Evolutionary conservation across 2,329 filamentous ascomycete genomes (phyloP).

Genomic region (Xylaria arbuscula): DNA sequence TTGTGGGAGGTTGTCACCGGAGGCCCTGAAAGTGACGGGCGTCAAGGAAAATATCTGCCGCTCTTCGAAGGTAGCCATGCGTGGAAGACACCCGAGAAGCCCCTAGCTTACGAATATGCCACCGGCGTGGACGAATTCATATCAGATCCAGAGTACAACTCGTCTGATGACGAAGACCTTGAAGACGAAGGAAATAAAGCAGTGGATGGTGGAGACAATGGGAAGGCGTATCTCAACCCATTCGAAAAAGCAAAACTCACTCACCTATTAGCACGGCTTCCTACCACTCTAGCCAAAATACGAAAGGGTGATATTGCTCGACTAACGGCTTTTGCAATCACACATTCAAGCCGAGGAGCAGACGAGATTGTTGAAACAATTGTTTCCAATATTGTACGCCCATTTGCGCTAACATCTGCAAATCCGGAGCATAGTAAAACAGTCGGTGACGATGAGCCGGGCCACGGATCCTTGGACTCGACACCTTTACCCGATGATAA

Average conservation of each 20-base stretch:
- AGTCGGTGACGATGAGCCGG: slow-evolving; percentile 54
- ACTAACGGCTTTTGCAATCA: slow-evolving; percentile 88
- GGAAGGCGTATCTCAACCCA: slow-evolving; percentile 79
- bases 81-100: slow-evolving; percentile 80
- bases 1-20: slow-evolving; percentile 88
- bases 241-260: slow-evolving; percentile 85
- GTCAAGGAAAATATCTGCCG: slow-evolving; percentile 66
- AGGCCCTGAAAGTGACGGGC: slow-evolving; percentile 56
- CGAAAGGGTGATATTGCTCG: slow-evolving; percentile 88
- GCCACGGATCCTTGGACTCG: slow-evolving; percentile 52
- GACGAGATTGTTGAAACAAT: slow-evolving; percentile 94
- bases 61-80: slow-evolving; percentile 81
- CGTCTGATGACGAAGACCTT: slow-evolving; percentile 82
- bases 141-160: slow-evolving; percentile 86
- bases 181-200: slow-evolving; percentile 67
- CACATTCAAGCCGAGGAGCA: slow-evolving; percentile 83
- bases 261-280: slow-evolving; percentile 84
- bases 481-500: slow-evolving; percentile 55
- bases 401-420: slow-evolving; percentile 77
- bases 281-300: slow-evolving; percentile 77
- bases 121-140: slow-evolving; percentile 82
- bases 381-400: slow-evolving; percentile 81
- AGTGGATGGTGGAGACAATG: slow-evolving; percentile 55
- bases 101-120: slow-evolving; percentile 82
- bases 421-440: slow-evolving; percentile 66